phyloP scores from a whole-genome alignment of 2,329 filamentous ascomycete genomes.

The Phialophora chinensis region DNA sequence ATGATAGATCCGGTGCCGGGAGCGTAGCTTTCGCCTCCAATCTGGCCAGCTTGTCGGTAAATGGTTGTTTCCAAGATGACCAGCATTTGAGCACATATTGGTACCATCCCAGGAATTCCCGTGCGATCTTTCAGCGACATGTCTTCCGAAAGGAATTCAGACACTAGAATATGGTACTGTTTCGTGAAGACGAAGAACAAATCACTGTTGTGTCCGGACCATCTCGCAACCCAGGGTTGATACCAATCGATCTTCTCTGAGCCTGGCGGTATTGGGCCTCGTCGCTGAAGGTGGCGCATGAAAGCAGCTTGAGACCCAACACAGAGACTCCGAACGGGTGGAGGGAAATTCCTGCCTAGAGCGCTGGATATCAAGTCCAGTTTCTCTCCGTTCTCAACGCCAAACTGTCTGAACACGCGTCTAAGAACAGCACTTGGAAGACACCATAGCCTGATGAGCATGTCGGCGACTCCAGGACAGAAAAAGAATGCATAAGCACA shows the following conservation, averaged over 20 bases:
- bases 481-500: slow-evolving; percentile 95
- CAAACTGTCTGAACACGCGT: slow-evolving; percentile 72
- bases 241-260: slow-evolving; percentile 80
- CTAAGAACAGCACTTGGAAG: slow-evolving; percentile 71
- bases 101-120: slow-evolving; percentile 75
- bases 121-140: slow-evolving; percentile 62
- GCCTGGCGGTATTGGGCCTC: slow-evolving; percentile 69
- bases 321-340: slow-evolving; percentile 64
- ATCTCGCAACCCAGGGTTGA: slow-evolving; percentile 81
- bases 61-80: slow-evolving; percentile 81
- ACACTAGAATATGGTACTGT: slow-evolving; percentile 78
- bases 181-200: slow-evolving; percentile 92
- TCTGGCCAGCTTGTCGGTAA: slow-evolving; percentile 62
- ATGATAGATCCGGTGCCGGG: slow-evolving; percentile 68
- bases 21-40: slow-evolving; percentile 57
- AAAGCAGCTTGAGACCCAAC: slow-evolving; percentile 67
- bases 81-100: slow-evolving; percentile 82
- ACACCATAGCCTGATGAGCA: slow-evolving; percentile 81
- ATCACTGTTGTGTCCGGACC: slow-evolving; percentile 86
- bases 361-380: slow-evolving; percentile 64
- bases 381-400: slow-evolving; percentile 58
- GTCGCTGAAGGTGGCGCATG: slow-evolving; percentile 66
- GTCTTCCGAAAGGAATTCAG: slow-evolving; percentile 70
- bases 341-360: slow-evolving; percentile 73
- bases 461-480: slow-evolving; percentile 81